Evolutionary conservation across 768 basidiomycete species (phyloP), one percentile per base, ranked within the genome.

Genomic region (Tephrocybe sp.): DNA sequence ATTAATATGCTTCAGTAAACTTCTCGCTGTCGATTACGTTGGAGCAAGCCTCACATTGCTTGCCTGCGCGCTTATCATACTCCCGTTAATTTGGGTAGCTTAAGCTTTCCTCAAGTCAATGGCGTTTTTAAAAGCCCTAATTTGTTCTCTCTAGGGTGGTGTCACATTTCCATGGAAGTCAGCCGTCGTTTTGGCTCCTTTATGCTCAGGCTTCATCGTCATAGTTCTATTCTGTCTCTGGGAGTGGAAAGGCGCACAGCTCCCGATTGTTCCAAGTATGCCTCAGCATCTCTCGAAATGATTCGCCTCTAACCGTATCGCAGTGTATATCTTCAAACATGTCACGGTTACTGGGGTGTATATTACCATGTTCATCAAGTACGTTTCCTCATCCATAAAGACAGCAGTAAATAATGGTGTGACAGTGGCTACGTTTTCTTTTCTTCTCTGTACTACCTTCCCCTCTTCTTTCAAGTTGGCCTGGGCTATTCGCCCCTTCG

Each of bases 381-480:
- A 62, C 40, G 77, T 17, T 5, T 16, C 35, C 32, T 13, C 23
- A 36, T 8, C 16, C 31, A 17, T 11, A 6, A 34, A 17, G 12
- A 22, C 50, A 8, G 3, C 1, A 23, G 10, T 39, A 52, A 49
- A 60, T 31, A 13, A 31, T 42, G 16, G 31, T 48, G 19, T 51
- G 10, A 14, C 31, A 84, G 82, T 43, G 82, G 81, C 20, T 77
- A 83, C 54, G 70, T 83, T 2, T 83, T 82, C 63, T 83, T 77
- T 65, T 84, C 80, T 14, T 76, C 84, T 8, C 62, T 87, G 11
- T 88, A 82, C 64, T 88, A 87, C 59, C 74, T 90, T 0, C 87
- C 89, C 1, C 83, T 86, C 55, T 89, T 80, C 62, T 86, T 88
- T 67, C 87, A 89, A 67, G 79, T 87, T 8, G 84, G 79, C 3